A percentile compares a stretch with the other conserved stretches of the same genome.
These are phyloP conservation scores for Aspergillus udagawae DNA, from an alignment of 2,329 filamentous ascomycete species.

Conservation along the genomic window DNA sequence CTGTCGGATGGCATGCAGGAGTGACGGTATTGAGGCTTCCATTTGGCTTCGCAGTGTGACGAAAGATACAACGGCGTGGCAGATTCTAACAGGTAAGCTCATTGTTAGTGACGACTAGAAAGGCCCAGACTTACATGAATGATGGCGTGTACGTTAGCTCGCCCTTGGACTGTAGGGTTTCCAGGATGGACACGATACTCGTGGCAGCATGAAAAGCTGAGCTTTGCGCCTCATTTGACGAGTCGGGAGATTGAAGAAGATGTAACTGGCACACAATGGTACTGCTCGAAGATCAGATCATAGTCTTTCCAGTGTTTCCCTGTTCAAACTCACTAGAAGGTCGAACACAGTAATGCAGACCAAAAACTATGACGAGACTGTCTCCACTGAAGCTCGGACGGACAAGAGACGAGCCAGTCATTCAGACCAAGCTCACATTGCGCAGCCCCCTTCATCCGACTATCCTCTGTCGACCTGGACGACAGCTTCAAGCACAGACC, in stretches of 20 bases:
- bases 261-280: constrained; percentile 12
- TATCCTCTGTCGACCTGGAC: constrained; percentile 3
- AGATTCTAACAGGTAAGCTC: constrained; percentile 8
- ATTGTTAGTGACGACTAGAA: background rate
- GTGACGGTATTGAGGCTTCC: constrained; percentile 7
- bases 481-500: constrained; percentile 9
- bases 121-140: constrained; percentile 2
- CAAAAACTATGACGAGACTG: constrained; percentile 7
- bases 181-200: constrained; percentile 9
- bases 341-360: constrained; percentile 7
- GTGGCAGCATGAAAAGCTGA: constrained; percentile 12
- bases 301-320: background rate
- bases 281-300: background rate
- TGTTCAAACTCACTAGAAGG: constrained; percentile 6
- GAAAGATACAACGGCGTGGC: constrained; percentile 10
- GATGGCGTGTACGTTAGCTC: constrained; percentile 9
- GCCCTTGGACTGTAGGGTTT: constrained; percentile 6
- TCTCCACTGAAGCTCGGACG: constrained; percentile 6
- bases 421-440: constrained; percentile 12
- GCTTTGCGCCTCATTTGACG: constrained; percentile 3
- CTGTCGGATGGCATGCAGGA: constrained; percentile 6
- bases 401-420: constrained; percentile 11
- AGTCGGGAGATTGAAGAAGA: constrained; percentile 3
- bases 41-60: constrained; percentile 11
- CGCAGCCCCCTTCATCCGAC: constrained; percentile 4